These are phyloP conservation scores for Secale cereale DNA, from an alignment of 176 grass and related monocot genomes.

Conservation along the genomic window DNA sequence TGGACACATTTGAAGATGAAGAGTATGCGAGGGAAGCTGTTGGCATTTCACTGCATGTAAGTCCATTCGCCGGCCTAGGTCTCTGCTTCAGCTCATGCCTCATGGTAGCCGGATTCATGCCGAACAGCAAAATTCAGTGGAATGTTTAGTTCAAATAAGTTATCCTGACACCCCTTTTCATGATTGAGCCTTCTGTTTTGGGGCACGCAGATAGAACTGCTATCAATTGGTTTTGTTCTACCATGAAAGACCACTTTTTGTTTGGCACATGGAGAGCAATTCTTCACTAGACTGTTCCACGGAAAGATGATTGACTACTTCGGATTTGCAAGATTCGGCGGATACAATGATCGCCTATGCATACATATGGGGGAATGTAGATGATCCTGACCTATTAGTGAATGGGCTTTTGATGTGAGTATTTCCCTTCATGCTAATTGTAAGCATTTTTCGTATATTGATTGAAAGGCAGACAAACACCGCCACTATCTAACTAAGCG, in stretches of 20 bases:
- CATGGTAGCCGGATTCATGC: background rate
- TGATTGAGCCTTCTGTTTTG: background rate
- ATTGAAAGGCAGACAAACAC: background rate
- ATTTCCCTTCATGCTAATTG: background rate
- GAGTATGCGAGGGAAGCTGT: too few species aligned
- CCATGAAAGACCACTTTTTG: background rate
- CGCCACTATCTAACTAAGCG: background rate
- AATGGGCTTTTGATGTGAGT: constrained; percentile 87
- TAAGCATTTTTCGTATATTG: background rate
- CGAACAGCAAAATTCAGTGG: background rate
- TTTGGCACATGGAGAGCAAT: background rate
- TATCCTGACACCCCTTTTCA: background rate
- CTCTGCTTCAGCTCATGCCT: background rate
- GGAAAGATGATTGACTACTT: background rate
- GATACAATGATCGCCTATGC: constrained; percentile 46
- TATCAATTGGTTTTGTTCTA: background rate
- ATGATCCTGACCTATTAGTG: constrained; percentile 63
- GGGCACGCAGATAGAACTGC: background rate
- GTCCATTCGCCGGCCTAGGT: too few species aligned
- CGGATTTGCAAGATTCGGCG: constrained; percentile 40
- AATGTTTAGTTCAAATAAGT: background rate
- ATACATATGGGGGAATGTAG: constrained; percentile 56
- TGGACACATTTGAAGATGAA: constrained; percentile 85
- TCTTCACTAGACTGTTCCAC: background rate
- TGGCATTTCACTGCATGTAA: constrained; percentile 62